Evolutionary conservation across 2,329 filamentous ascomycete genomes (phyloP).

Genomic region (Mycosphaerella sp.): DNA sequence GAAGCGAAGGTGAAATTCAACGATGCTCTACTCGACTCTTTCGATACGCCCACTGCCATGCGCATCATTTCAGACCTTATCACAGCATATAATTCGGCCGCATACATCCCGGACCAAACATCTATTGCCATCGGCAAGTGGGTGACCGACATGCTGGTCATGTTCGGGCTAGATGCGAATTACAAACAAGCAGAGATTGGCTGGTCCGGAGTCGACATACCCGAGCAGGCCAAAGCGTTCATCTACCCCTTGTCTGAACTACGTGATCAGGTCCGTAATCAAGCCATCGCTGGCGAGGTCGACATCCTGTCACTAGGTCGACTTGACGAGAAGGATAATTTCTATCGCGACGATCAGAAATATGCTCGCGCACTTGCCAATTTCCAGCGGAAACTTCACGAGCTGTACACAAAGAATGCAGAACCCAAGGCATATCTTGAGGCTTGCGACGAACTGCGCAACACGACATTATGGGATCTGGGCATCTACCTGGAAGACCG

Average conservation of each 20-base stretch:
- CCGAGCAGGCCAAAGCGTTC: slow-evolving; percentile 53
- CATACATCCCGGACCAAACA: slow-evolving; percentile 42
- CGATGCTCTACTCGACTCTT: slow-evolving; percentile 70
- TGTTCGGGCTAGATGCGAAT: slow-evolving; percentile 70
- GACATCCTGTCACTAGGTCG: slow-evolving; percentile 32
- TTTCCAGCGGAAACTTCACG: slow-evolving; percentile 57
- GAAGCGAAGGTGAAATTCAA: slow-evolving; percentile 54
- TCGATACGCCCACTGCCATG: slow-evolving; percentile 79
- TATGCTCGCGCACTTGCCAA: slow-evolving; percentile 47
- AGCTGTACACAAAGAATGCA: slow-evolving; percentile 45
- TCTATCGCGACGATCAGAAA: slow-evolving; percentile 30
- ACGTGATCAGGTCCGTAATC: slow-evolving; percentile 53
- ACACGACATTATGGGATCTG: slow-evolving; percentile 72
- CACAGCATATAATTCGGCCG: slow-evolving; percentile 62
- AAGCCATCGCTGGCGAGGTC: slow-evolving; percentile 46
- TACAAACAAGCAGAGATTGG: slow-evolving; percentile 47
- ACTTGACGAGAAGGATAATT: slow-evolving; percentile 25
- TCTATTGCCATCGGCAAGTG: slow-evolving; percentile 60
- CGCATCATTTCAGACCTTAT: slow-evolving; percentile 70
- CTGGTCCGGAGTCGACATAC: slow-evolving; percentile 61
- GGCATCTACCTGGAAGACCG: slow-evolving; percentile 87
- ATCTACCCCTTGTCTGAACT: slow-evolving; percentile 54
- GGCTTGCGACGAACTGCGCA: slow-evolving; percentile 74
- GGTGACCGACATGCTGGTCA: slow-evolving; percentile 76
- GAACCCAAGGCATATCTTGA: slow-evolving; percentile 63